Conservation (phyloP, 805 yeast genomes). For the Candida coquimbonensis region DNA sequence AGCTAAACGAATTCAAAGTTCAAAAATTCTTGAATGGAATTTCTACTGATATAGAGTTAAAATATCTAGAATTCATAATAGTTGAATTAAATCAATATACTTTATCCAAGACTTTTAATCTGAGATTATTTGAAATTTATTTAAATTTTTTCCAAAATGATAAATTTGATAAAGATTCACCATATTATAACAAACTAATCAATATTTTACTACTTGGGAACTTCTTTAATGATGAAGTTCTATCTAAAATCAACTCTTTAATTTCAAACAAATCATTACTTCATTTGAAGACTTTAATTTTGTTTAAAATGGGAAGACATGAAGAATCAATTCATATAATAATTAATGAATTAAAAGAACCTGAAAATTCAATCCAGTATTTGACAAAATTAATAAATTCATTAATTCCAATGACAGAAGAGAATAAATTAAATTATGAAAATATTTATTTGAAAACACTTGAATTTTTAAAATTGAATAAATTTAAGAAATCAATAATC, state of each 20-base stretch:
- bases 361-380: conserved; percentile 17
- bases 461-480: too few relatives aligned
- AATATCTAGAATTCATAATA: conserved; percentile 49
- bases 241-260: neutral
- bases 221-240: neutral
- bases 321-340: conserved; percentile 55
- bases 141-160: conserved; percentile 23
- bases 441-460: too few relatives aligned
- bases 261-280: conserved; percentile 19
- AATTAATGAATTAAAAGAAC: conserved; percentile 49
- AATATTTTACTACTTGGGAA: conserved; percentile 25
- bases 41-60: conserved; percentile 27
- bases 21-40: conserved; percentile 42
- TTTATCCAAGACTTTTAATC: conserved; percentile 31
- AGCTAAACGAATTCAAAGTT: conserved; percentile 43
- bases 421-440: too few relatives aligned
- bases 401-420: neutral
- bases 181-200: conserved; percentile 27
- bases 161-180: conserved; percentile 5
- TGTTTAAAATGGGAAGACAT: conserved; percentile 54
- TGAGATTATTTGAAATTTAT: conserved; percentile 39
- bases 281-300: conserved; percentile 50
- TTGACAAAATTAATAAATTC: neutral
- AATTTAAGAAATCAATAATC: too few relatives aligned
- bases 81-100: conserved; percentile 28